Conservation (phyloP, 805 yeast genomes). For the Kurtzmaniella cleridarum region DNA sequence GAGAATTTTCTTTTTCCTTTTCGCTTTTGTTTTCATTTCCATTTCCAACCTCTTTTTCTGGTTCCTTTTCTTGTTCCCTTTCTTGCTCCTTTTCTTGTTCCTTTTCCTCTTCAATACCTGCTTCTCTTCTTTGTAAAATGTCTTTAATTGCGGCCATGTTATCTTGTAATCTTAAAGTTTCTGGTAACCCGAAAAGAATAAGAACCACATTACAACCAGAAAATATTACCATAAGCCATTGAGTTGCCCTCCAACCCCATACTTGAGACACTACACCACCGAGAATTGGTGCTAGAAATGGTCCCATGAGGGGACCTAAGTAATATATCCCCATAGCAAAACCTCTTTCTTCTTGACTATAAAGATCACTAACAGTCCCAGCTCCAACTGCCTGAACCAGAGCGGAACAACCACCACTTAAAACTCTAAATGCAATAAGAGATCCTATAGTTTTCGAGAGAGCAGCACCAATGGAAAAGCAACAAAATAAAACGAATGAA, state of each 20-base stretch:
- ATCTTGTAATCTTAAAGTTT: conserved; percentile 65
- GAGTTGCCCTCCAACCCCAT: conserved; percentile 89
- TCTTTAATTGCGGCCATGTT: conserved; percentile 49
- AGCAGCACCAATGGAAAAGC: conserved; percentile 70
- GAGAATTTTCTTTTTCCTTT: conserved; percentile 1
- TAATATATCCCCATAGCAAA: conserved; percentile 75
- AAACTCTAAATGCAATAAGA: conserved; percentile 62
- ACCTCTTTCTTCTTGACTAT: conserved; percentile 63
- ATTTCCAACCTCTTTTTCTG: too few species aligned
- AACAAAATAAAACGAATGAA: conserved; percentile 58
- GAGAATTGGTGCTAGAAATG: conserved; percentile 67
- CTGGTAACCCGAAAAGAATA: conserved; percentile 63
- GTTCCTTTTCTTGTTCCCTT: conserved; percentile 14
- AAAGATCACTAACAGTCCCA: conserved; percentile 78
- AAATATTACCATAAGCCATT: conserved; percentile 73
- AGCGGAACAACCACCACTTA: conserved; percentile 78
- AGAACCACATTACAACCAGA: conserved; percentile 49
- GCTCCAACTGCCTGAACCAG: conserved; percentile 89
- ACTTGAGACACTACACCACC: conserved; percentile 69
- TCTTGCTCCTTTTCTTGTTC: conserved; percentile 1
- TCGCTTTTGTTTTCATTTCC: too few species aligned
- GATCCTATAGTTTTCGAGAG: conserved; percentile 54
- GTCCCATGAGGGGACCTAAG: conserved; percentile 78
- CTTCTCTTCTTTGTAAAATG: conserved; percentile 28
- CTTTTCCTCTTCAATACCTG: too few species aligned